Percentiles rank a stretch among this genome's conserved stretches.
Conservation (phyloP, 371 early-diverging fungal genomes). For the Blastocladiella emersonii region DNA sequence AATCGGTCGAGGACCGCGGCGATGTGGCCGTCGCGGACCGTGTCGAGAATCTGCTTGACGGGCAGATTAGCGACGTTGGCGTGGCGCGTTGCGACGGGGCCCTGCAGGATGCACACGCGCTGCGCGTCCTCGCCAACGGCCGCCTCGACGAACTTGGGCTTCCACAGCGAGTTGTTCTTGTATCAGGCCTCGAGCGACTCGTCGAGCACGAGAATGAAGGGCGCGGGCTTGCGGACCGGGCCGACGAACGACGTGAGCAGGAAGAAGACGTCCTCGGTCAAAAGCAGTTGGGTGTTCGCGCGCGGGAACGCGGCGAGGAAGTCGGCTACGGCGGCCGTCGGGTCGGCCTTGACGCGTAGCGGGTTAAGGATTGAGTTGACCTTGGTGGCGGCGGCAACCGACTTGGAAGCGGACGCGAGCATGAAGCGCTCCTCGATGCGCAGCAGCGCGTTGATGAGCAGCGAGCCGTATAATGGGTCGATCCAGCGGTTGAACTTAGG, state of each 20-base stretch:
- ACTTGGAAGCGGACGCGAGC: slow-evolving; percentile 6
- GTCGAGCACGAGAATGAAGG: slow-evolving; percentile 82
- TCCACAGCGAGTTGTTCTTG: slow-evolving; percentile 95
- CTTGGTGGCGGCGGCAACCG: slow-evolving; percentile 10
- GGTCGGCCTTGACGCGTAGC: slow-evolving; percentile 51
- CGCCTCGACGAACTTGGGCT: slow-evolving; percentile 81
- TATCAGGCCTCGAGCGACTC: slow-evolving; percentile 87
- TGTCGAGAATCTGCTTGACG: slow-evolving; percentile 75
- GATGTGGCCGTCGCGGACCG: slow-evolving; percentile 73
- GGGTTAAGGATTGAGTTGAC: slow-evolving; percentile 50
- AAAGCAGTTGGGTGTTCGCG: slow-evolving; percentile 58
- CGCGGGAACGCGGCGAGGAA: slow-evolving; percentile 70
- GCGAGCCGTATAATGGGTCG: slow-evolving; percentile 62
- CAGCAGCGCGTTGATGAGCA: slow-evolving; percentile 72
- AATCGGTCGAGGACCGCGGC: slow-evolving; percentile 57
- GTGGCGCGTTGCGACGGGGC: slow-evolving; percentile 78
- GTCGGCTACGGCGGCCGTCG: slow-evolving; percentile 40
- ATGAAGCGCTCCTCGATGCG: slow-evolving; percentile 86
- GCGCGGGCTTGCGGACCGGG: slow-evolving; percentile 78
- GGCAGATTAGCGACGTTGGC: slow-evolving; percentile 70
- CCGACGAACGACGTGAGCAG: slow-evolving; percentile 69
- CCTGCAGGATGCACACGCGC: slow-evolving; percentile 88
- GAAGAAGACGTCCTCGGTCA: slow-evolving; percentile 81
- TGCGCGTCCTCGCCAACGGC: slow-evolving; percentile 80
- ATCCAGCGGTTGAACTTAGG: slow-evolving; percentile 74